A percentile compares a stretch with the other conserved stretches of the same genome.
Evolutionary conservation across 2,329 filamentous ascomycete genomes (phyloP).

Genomic region (Diplocarpon mali): DNA sequence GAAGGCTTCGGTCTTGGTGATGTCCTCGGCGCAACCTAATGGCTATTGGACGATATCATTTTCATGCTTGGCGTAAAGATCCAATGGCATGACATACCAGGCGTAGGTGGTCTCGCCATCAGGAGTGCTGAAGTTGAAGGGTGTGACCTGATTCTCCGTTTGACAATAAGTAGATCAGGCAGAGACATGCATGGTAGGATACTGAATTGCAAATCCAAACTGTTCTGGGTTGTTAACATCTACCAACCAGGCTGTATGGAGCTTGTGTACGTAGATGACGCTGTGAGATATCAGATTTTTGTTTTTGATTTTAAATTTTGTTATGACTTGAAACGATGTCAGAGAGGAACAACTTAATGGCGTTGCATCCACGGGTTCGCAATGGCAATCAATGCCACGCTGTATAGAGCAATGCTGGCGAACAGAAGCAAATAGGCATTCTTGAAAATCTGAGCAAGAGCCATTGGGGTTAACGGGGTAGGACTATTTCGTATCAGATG

Average conservation of each 20-base stretch:
- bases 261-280: slow-evolving; percentile 71
- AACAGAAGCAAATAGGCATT: slow-evolving; percentile 40
- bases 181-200: neutral
- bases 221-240: slow-evolving; percentile 66
- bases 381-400: slow-evolving; percentile 51
- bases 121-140: slow-evolving; percentile 64
- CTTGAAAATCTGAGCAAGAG: slow-evolving; percentile 34
- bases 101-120: slow-evolving; percentile 73
- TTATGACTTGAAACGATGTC: neutral
- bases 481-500: slow-evolving; percentile 5
- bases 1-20: slow-evolving; percentile 48
- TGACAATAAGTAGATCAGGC: neutral
- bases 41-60: slow-evolving; percentile 42
- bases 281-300: slow-evolving; percentile 27
- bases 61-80: slow-evolving; percentile 65
- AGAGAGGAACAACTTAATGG: slow-evolving; percentile 46
- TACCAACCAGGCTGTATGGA: slow-evolving; percentile 62
- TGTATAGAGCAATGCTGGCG: slow-evolving; percentile 52
- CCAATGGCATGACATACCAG: slow-evolving; percentile 81
- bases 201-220: slow-evolving; percentile 75
- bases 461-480: slow-evolving; percentile 10
- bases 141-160: slow-evolving; percentile 74
- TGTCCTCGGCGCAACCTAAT: slow-evolving; percentile 32
- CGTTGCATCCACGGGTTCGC: slow-evolving; percentile 64
- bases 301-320: too few relatives aligned